Conservation (phyloP, 2,329 filamentous ascomycete species). For the Fusarium anguioides region DNA sequence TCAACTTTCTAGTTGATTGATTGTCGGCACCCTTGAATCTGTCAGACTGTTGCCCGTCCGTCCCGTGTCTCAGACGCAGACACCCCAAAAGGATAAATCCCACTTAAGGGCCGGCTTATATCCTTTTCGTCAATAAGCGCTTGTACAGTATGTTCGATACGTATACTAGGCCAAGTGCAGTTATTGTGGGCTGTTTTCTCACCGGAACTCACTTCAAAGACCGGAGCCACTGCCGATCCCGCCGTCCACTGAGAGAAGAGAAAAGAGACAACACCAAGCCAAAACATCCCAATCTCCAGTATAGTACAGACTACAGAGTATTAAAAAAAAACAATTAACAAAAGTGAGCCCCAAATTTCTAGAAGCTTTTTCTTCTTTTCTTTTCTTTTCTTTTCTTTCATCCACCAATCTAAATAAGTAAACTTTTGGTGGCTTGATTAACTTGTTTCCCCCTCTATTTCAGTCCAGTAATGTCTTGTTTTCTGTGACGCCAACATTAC, state of each 20-base stretch:
- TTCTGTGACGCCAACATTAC: constrained; percentile 1
- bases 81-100: not conserved
- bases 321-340: too few relatives aligned
- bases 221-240: not conserved
- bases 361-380: constrained; percentile 22
- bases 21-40: too few relatives aligned
- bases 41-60: too few relatives aligned
- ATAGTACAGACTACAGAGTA: too few relatives aligned
- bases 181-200: not conserved
- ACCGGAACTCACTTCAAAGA: not conserved
- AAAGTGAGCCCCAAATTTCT: constrained; percentile 6
- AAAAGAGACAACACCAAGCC: constrained; percentile 36
- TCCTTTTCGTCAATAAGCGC: not conserved
- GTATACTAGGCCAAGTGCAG: too few relatives aligned
- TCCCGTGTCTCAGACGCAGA: not conserved
- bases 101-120: constrained; percentile 2
- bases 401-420: not conserved
- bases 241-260: constrained; percentile 26
- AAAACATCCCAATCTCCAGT: too few relatives aligned
- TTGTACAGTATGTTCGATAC: not conserved
- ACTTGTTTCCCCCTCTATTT: not conserved
- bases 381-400: too few relatives aligned
- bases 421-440: not conserved
- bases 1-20: too few relatives aligned
- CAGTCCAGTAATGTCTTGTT: not conserved